These are phyloP conservation scores for Kazachstania sp. DNA, from an alignment of 1,139 yeast species.

Conservation along the genomic window DNA sequence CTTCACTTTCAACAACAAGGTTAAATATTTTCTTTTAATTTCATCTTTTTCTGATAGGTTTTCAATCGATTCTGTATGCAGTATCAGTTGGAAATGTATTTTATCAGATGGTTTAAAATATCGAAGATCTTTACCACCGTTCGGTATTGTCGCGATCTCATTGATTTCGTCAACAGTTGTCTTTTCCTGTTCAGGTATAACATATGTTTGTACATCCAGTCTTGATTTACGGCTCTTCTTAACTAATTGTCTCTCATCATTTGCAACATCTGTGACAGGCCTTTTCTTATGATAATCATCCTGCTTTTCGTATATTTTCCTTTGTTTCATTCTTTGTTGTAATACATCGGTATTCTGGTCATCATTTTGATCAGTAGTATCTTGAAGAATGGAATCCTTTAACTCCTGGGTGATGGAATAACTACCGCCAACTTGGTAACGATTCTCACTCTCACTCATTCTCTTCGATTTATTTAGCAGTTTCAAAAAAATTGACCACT, in stretches of 20 bases:
- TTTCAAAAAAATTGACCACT: too few species aligned
- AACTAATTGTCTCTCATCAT: constrained; percentile 16
- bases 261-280: constrained; percentile 13
- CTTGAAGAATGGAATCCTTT: constrained; percentile 28
- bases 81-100: constrained; percentile 59
- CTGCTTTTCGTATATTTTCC: constrained; percentile 33
- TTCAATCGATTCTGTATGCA: constrained; percentile 34
- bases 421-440: constrained; percentile 14
- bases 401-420: constrained; percentile 35
- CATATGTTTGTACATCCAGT: constrained; percentile 32
- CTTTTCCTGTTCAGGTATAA: constrained; percentile 33
- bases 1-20: constrained; percentile 58
- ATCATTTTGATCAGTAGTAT: constrained; percentile 27
- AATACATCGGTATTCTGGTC: constrained; percentile 30
- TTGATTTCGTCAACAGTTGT: constrained; percentile 23
- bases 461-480: not conserved
- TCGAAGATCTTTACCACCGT: constrained; percentile 52
- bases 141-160: constrained; percentile 46
- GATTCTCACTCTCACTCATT: not conserved
- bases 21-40: constrained; percentile 55
- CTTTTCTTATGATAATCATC: constrained; percentile 38
- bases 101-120: constrained; percentile 65
- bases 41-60: constrained; percentile 42
- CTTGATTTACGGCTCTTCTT: constrained; percentile 23
- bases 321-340: constrained; percentile 27